Evolutionary conservation across 805 yeast species (phyloP).

Genomic region (Zygotorulaspora sp.): DNA sequence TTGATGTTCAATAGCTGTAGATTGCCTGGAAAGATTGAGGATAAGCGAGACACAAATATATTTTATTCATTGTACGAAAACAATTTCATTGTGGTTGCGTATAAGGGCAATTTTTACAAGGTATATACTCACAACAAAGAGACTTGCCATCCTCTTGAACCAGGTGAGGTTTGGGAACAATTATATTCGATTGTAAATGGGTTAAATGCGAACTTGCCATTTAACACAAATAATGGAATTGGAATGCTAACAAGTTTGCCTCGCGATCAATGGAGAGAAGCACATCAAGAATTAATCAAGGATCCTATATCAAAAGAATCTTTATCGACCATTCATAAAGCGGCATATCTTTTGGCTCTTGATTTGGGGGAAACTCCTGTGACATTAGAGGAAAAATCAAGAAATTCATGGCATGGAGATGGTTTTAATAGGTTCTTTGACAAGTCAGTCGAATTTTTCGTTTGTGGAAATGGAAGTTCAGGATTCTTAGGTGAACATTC

Average conservation of each 20-base stretch:
- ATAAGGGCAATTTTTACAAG: slow-evolving; percentile 78
- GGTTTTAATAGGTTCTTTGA: slow-evolving; percentile 88
- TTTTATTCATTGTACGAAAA: slow-evolving; percentile 45
- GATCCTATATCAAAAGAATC: slow-evolving; percentile 60
- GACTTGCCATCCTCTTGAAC: slow-evolving; percentile 42
- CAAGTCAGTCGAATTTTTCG: slow-evolving; percentile 82
- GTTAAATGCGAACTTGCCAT: slow-evolving; percentile 24
- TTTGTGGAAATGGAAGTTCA: slow-evolving; percentile 76
- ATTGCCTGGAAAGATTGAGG: slow-evolving; percentile 49
- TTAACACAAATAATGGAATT: slow-evolving; percentile 42
- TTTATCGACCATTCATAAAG: slow-evolving; percentile 62
- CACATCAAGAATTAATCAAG: slow-evolving; percentile 52
- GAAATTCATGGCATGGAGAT: slow-evolving; percentile 91
- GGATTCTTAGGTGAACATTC: slow-evolving; percentile 97
- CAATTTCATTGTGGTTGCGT: slow-evolving; percentile 66
- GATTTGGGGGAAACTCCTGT: slow-evolving; percentile 62
- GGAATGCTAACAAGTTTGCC: slow-evolving; percentile 81
- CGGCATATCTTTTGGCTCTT: slow-evolving; percentile 76
- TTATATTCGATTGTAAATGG: slow-evolving; percentile 49
- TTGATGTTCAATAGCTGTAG: slow-evolving; percentile 88
- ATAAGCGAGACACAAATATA: slow-evolving; percentile 57
- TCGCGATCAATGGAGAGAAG: slow-evolving; percentile 73
- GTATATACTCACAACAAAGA: slow-evolving; percentile 51
- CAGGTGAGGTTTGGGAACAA: slow-evolving; percentile 51
- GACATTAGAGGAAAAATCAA: slow-evolving; percentile 77